These are phyloP conservation scores for Capsicum chinense DNA, from an alignment of 257 asterid genomes.

Conservation along the genomic window DNA sequence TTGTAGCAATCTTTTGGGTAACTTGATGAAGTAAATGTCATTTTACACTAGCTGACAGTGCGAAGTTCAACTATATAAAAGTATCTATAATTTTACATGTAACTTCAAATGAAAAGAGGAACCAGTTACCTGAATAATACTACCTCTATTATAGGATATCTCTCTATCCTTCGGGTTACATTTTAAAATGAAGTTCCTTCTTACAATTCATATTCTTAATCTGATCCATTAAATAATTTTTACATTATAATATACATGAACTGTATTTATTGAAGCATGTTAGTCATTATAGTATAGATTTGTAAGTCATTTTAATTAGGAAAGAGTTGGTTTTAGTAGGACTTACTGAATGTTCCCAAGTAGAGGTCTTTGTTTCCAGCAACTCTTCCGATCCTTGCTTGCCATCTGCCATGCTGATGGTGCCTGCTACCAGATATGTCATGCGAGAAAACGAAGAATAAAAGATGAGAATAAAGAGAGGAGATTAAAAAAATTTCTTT, in stretches of 20 bases:
- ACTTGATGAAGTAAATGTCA: background rate
- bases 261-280: background rate
- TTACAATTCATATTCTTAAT: background rate
- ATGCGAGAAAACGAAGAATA: slow-evolving; percentile 22
- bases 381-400: slow-evolving; percentile 91
- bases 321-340: background rate
- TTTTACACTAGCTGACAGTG: too few relatives aligned
- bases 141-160: background rate
- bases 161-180: background rate
- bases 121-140: background rate
- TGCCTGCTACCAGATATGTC: slow-evolving; percentile 58
- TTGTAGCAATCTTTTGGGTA: background rate
- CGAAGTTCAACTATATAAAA: background rate
- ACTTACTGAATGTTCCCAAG: slow-evolving; percentile 87
- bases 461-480: background rate
- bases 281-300: background rate
- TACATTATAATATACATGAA: background rate
- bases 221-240: background rate
- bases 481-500: background rate
- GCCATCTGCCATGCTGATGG: slow-evolving; percentile 98
- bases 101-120: background rate
- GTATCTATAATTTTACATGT: too few relatives aligned
- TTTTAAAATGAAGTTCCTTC: background rate
- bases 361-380: slow-evolving; percentile 97
- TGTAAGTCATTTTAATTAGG: too few relatives aligned